phyloP scores from a whole-genome alignment of 345 rosid genomes.

The Stellera chamaejasme region DNA sequence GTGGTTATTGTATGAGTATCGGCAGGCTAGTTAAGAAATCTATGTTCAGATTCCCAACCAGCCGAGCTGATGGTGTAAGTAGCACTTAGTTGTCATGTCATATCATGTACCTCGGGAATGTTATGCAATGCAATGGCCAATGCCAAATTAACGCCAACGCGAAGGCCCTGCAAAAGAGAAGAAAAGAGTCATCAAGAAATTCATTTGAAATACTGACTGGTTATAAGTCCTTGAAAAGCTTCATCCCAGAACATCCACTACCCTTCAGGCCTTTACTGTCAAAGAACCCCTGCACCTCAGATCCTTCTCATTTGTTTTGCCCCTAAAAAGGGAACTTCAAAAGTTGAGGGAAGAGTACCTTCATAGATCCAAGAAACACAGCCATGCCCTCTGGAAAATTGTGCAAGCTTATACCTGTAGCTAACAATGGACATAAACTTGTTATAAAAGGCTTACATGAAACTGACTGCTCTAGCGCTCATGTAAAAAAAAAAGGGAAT shows the following conservation, averaged over 20 bases:
- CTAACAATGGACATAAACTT: conserved; percentile 9
- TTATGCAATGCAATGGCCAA: conserved; percentile 96
- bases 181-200: conserved; percentile 9
- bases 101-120: conserved; percentile 80
- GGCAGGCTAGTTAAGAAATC: no score
- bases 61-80: no score
- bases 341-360: conserved; percentile 38
- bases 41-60: no score
- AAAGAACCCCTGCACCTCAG: no score
- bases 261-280: conserved; percentile 7
- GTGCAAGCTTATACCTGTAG: conserved; percentile 95
- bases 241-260: no score
- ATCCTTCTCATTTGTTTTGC: no score
- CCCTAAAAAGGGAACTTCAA: neutral
- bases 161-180: conserved; percentile 58
- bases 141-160: conserved; percentile 92
- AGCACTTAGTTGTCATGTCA: conserved; percentile 7
- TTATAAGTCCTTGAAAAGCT: no score
- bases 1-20: no score
- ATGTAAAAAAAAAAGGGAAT: neutral
- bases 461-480: neutral
- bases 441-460: conserved; percentile 9
- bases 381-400: conserved; percentile 99
- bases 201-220: conserved; percentile 3
- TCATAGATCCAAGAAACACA: conserved; percentile 92